phyloP scores from a whole-genome alignment of 1,139 yeast genomes.

The Suhomyces panamericanus region DNA sequence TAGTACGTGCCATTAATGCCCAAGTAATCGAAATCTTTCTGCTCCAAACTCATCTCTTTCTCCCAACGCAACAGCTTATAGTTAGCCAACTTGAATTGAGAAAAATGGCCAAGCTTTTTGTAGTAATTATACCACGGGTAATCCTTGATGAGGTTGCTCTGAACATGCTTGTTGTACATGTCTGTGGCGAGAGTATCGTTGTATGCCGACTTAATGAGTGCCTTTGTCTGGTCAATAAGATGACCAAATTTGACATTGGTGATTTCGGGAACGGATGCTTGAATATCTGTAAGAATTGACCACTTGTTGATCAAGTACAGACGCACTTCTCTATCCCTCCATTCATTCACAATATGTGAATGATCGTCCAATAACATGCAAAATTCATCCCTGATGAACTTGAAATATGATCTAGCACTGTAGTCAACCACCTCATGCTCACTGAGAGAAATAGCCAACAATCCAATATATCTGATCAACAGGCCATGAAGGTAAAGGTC shows the following conservation, averaged over 20 bases:
- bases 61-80: slow-evolving; percentile 55
- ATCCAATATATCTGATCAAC: slow-evolving; percentile 41
- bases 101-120: slow-evolving; percentile 57
- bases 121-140: slow-evolving; percentile 70
- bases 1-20: slow-evolving; percentile 19
- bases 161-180: slow-evolving; percentile 38
- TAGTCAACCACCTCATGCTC: slow-evolving; percentile 46
- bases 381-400: slow-evolving; percentile 21
- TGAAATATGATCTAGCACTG: slow-evolving; percentile 27
- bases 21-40: slow-evolving; percentile 27
- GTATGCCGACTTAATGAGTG: slow-evolving; percentile 27
- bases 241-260: slow-evolving; percentile 21
- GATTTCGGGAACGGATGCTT: slow-evolving; percentile 11
- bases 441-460: slow-evolving; percentile 37
- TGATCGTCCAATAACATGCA: slow-evolving; percentile 18
- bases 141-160: slow-evolving; percentile 52
- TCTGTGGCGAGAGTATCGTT: slow-evolving; percentile 34
- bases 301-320: slow-evolving; percentile 24
- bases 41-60: slow-evolving; percentile 24
- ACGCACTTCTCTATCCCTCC: slow-evolving; percentile 27
- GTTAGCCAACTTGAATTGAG: slow-evolving; percentile 57
- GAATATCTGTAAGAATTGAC: slow-evolving; percentile 25
- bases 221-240: slow-evolving; percentile 22
- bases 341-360: slow-evolving; percentile 16
- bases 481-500: slow-evolving; percentile 37